Conservation (phyloP, 805 yeast species). For the Ogataea ganodermae region DNA sequence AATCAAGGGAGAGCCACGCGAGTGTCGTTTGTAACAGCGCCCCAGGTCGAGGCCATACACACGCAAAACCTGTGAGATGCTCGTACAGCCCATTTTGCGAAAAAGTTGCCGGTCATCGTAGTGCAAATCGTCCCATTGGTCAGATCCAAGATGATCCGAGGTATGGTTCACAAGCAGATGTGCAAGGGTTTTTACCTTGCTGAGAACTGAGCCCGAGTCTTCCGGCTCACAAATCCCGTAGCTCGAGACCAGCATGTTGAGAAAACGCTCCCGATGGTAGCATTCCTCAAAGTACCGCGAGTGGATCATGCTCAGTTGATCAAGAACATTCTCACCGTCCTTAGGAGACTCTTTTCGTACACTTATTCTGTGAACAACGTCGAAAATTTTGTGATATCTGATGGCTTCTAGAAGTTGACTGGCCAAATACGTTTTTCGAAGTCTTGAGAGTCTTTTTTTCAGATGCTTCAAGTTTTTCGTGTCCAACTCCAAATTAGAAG, state of each 20-base stretch:
- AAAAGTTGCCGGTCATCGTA: background rate
- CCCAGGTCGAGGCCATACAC: background rate
- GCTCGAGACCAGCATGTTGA: background rate
- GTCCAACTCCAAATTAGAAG: background rate
- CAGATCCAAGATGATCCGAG: background rate
- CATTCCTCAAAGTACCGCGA: background rate
- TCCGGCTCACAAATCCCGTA: background rate
- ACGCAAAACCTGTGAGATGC: background rate
- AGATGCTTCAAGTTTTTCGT: background rate
- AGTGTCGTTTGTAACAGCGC: background rate
- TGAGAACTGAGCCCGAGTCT: background rate
- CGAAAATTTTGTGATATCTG: background rate
- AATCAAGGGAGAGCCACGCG: background rate
- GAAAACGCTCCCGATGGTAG: background rate
- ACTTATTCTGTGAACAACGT: background rate
- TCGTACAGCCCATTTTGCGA: background rate
- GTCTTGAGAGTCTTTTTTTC: background rate
- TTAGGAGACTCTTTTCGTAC: background rate
- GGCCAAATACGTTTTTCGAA: background rate
- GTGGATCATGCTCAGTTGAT: background rate
- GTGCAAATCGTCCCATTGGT: background rate
- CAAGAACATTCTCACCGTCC: background rate
- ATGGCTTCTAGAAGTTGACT: background rate
- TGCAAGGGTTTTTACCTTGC: background rate
- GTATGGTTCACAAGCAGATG: background rate